A percentile compares a stretch with the other conserved stretches of the same genome.
Evolutionary conservation across 2,329 filamentous ascomycete species (phyloP).

Genomic region (Apiospora malaysiana): DNA sequence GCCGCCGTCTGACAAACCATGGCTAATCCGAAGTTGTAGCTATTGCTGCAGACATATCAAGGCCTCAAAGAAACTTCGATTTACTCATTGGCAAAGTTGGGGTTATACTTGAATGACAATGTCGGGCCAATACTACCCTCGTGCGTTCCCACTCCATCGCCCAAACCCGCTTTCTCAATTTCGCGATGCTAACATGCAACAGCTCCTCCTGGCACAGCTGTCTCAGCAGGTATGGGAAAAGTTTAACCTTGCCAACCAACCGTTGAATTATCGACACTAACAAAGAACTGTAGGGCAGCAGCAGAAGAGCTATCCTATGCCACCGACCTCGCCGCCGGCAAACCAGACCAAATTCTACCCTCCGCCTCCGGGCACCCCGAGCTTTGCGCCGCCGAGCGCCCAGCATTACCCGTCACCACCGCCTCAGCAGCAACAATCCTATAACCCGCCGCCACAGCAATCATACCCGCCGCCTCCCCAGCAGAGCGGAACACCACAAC

Average conservation of each 20-base stretch:
- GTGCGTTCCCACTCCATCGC: constrained; percentile 40
- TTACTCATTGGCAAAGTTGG: constrained; percentile 13
- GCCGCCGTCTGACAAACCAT: not conserved
- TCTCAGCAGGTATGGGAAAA: constrained; percentile 30
- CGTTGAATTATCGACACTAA: constrained; percentile 31
- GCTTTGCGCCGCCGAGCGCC: constrained; percentile 39
- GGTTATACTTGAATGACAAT: constrained; percentile 36
- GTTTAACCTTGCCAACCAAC: constrained; percentile 26
- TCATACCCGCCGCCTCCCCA: constrained; percentile 39
- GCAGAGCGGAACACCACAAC: constrained; percentile 37
- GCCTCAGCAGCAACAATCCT: constrained; percentile 32
- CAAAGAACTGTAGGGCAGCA: constrained; percentile 35
- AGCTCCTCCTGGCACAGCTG: constrained; percentile 50
- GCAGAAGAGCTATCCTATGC: constrained; percentile 51
- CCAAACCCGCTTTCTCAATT: constrained; percentile 21
- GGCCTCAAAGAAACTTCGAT: not conserved
- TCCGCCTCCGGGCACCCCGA: constrained; percentile 46
- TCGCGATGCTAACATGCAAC: constrained; percentile 28
- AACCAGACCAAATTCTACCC: constrained; percentile 52
- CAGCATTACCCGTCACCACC: constrained; percentile 43
- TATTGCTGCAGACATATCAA: not conserved
- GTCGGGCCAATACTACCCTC: constrained; percentile 55
- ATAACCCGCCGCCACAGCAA: constrained; percentile 37
- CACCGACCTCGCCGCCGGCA: constrained; percentile 54
- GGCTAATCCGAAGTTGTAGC: not conserved